Base-by-base conservation (phyloP, 257 asterid genomes). In the Echites panduratus region DNA sequence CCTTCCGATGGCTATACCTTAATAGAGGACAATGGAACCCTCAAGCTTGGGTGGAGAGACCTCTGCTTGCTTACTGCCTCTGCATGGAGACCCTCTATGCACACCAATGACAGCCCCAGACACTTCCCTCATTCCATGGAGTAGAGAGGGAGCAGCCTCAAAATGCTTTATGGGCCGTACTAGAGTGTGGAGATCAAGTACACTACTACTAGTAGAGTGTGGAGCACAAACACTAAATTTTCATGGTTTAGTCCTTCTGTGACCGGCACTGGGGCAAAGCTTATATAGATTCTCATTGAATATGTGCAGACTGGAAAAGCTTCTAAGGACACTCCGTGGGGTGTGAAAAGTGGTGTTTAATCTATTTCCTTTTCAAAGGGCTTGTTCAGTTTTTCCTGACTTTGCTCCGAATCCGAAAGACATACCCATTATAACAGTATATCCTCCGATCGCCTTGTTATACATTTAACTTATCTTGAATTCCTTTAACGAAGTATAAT, bases 31-130 rank as follows among this genome's bases (percentile, higher is more conserved):
- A 89, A 87, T 52, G 99, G 98, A 5, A 83, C 97, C 16, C 92
- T 95, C 59, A 95, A 94, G 69, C 96, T 94, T 50, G 99, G 99
- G 4, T 95, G 99, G 99, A 91, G 90, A 86, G 99, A 95, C 78
- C 93, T 95, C 45, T 95, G 98, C 86, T 84, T 92, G 90, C 93
- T 95, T 43, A 95, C 97, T 71, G 99, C 98, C 47, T 95, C 99
- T 1, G 99, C 98, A 3, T 95, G 99, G 99, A 87, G 84, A 73
- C 97, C 77, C 27, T 63, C 75, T 12, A 61, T 79, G 32, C 75
- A 80, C 48, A 38, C 65, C 57, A 40, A 56, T 5, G 32, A 64
- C 5, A 54, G 47, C 59, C 32, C 74, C 22, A 58, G 58, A 41
- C 79, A 70, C 53, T 78, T 78, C 69, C 65, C 78, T 68, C 73